Evolutionary conservation across 129 eudicot genomes (phyloP).

Genomic region (Erigeron canadensis): DNA sequence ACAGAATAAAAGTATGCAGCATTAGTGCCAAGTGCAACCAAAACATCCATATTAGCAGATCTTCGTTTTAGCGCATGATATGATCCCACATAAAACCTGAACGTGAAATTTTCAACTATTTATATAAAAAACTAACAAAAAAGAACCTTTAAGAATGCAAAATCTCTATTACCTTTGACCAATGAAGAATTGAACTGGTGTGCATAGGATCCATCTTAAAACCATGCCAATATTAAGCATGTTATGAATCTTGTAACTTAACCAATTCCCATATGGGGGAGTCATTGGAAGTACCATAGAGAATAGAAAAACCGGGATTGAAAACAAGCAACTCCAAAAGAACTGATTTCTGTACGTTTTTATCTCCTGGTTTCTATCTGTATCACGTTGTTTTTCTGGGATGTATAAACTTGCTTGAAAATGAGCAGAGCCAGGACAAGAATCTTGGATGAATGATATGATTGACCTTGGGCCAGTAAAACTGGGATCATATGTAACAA

Average conservation of each 20-base stretch:
- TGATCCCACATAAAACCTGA: constrained; percentile 94
- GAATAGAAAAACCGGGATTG: constrained; percentile 72
- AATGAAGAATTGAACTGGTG: constrained; percentile 89
- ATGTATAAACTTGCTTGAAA: constrained; percentile 64
- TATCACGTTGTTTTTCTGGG: constrained; percentile 67
- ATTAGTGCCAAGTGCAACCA: constrained; percentile 94
- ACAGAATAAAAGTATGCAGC: constrained; percentile 96
- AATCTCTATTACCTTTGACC: constrained; percentile 67
- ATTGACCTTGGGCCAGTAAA: constrained; percentile 86
- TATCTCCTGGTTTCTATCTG: constrained; percentile 63
- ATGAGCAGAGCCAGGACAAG: constrained; percentile 38
- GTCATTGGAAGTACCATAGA: constrained; percentile 92
- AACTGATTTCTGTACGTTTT: constrained; percentile 59
- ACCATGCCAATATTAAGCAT: constrained; percentile 84
- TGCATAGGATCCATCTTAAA: constrained; percentile 75
- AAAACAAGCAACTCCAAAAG: constrained; percentile 81
- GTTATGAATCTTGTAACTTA: constrained; percentile 72
- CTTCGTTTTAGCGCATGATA: constrained; percentile 80
- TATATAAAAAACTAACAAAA: neutral
- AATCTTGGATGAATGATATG: constrained; percentile 55
- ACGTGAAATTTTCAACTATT: constrained; percentile 13
- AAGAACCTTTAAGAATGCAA: constrained; percentile 6
- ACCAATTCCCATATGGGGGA: constrained; percentile 89
- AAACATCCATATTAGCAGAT: constrained; percentile 98
- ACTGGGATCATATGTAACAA: constrained; percentile 66